Evolutionary conservation across 495 filamentous ascomycete species (phyloP), one percentile per base, ranked within the genome.

Genomic region (Penicillium egyptiacum): DNA sequence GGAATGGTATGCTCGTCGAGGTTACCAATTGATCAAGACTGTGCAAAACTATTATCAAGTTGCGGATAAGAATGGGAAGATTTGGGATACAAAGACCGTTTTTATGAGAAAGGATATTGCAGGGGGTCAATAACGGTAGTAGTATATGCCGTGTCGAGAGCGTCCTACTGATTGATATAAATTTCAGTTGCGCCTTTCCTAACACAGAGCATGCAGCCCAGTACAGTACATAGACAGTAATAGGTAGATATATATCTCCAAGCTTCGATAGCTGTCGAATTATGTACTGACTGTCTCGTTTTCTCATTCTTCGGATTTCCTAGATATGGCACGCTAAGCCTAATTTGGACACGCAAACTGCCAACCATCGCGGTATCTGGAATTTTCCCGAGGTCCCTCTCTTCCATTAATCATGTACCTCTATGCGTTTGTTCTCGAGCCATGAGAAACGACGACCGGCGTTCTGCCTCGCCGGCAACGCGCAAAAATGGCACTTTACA

Each of bases 401-500:
- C 50, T 35, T 28, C 50, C 28, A 33, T 28, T 14, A 39, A 33
- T 26, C 23, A 22, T 16, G 16, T 22, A 41, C 5, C 45, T 44
- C 19, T 22, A 53, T 41, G 50, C 50, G 17, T 37, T 35, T 5
- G 16, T 46, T 31, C 41, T 31, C 20, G 35, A 59, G 45, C 45
- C 52, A 68, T 69, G 64, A 59, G 58, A 25, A 55, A 59, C 37
- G 59, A 62, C 50, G 59, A 62, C 16, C 63, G 61, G 37, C 66
- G 61, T 37, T 65, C 68, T 8, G 58, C 37, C 14, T 56, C 63
- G 20, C 68, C 67, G 8, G 70, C 66, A 14, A 69, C 71, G 11
- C 70, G 72, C 35, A 73, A 76, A 31, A 82, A 81, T 67, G 78
- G 79, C 9, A 70, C 76, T 17, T 64, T 73, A 23, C 75, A 77